Percentiles rank a stretch among this genome's conserved stretches.
phyloP scores from a whole-genome alignment of 179 eudicot species.

The Spergularia azorica region DNA sequence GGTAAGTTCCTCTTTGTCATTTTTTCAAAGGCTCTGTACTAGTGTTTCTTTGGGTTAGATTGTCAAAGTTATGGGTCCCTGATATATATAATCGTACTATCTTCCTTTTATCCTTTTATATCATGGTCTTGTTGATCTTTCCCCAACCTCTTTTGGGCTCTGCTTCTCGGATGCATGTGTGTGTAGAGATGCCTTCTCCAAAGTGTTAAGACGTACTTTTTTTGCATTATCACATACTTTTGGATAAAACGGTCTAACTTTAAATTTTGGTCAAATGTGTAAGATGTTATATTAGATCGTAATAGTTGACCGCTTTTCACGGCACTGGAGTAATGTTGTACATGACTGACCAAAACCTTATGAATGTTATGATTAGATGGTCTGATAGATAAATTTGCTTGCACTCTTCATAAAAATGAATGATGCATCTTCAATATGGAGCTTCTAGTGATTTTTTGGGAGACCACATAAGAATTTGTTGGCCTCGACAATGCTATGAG shows the following conservation, averaged over 20 bases:
- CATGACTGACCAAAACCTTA: too few relatives aligned
- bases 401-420: too few relatives aligned
- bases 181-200: conserved; percentile 16
- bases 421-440: too few relatives aligned
- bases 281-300: too few relatives aligned
- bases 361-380: too few relatives aligned
- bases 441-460: too few relatives aligned
- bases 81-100: background rate
- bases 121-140: conserved; percentile 18
- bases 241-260: background rate
- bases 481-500: too few relatives aligned
- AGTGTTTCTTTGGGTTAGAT: conserved; percentile 12
- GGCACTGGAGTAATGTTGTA: too few relatives aligned
- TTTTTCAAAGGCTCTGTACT: background rate
- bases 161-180: conserved; percentile 36
- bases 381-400: too few relatives aligned
- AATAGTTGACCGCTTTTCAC: too few relatives aligned
- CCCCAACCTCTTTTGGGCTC: conserved; percentile 27
- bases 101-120: conserved; percentile 21
- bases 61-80: conserved; percentile 24
- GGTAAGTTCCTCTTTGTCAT: conserved; percentile 32
- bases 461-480: too few relatives aligned
- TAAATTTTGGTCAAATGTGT: background rate
- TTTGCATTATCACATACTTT: background rate
- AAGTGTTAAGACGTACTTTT: background rate